Evolutionary conservation across 176 grass and related monocot species (phyloP), one percentile per base, ranked within the genome.

Genomic region (Hyparrhenia diplandra): DNA sequence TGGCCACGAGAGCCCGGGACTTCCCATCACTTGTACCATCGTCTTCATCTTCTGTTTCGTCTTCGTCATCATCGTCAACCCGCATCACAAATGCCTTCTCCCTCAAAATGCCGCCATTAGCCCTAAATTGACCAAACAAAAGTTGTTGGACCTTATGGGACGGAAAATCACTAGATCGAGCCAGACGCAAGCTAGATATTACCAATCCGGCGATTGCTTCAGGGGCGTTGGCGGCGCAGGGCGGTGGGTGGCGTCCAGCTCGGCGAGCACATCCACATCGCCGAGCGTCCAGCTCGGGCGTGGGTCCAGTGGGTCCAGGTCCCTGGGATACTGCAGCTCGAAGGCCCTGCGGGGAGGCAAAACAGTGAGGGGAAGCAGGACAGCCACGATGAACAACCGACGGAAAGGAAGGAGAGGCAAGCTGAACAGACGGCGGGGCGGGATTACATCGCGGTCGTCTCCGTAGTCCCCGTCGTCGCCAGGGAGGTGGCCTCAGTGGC

Each of bases 231-330:
- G 59, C 6, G 4, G 39, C 14, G 29, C 49, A 0, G 39, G 49
- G 5, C 11, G 29, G 47, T 17, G 79, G 46, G 49, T 82, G 29
- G 79, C 83, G 6, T 86, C 60, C 39, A 90, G 77, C 54, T 89
- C 77, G 0, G 79, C 69, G 24, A 90, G 74, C 49, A 90, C 83
- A 7, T 89, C 83, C n/a, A n/a, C n/a, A n/a, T n/a, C n/a, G 10
- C 79, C 83, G 2, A 89, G 66, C 66, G 73, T 89, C 73, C 86
- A 88, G n/a, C n/a, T 85, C 46, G 39, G 78, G 58, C 17, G 43
- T 2, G 87, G 78, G 66, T 85, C 87, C 46, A 89, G 87, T n/a
- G n/a, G n/a, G n/a, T n/a, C n/a, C n/a, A n/a, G n/a, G 11, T 37
- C 78, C n/a, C 12, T 73, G 65, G 78, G 87, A 46, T 5, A 85